Base-by-base conservation (phyloP, 345 rosid genomes). In the Citrus hindsii region DNA sequence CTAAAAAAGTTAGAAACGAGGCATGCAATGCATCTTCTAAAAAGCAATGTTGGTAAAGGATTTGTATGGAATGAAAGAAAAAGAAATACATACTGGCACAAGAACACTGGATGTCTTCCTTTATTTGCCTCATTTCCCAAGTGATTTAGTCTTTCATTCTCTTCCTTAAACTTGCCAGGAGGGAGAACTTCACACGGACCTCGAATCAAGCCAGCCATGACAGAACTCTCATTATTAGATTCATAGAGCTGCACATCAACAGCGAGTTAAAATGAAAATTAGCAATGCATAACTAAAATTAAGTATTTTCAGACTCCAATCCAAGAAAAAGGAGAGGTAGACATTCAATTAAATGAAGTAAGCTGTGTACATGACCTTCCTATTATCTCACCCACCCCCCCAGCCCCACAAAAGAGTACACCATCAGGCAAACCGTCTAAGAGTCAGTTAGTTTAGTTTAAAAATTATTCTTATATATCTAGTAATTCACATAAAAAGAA, bases 111-210 rank as follows among this genome's bases (percentile, higher is more conserved):
- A 22, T 10, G 48, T 69, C 59, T 74, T 85, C 77, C 84, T 69
- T 67, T 80, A 68, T 74, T 80, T 58, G 67, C 80, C 81, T 88
- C 85, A 9, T 66, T 55, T 82, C 80, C 92, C 62, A 81, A 76
- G 71, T 60, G 90, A 71, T 73, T 83, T 40, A 46, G 80, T 74
- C 84, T 87, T 82, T 84, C 88, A 79, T 24, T 77, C 82, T 85
- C 84, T 82, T 85, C 92, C 79, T 81, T 87, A 63, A 83, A 92
- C 70, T 85, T 92, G 79, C 80, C 67, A 19, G 88, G 76, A 65
- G 88, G 86, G 21, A 90, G 89, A 74, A 92, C 91, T 72, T 86
- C 80, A 74, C 96, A 92, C 1, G 86, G 89, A 71, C 94, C 89
- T 81, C 82, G 85, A 77, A 92, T 89, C 77, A 80, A 81, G 80